Base-by-base conservation (phyloP, 2,329 filamentous ascomycete species). In the Mariannaea elegans region DNA sequence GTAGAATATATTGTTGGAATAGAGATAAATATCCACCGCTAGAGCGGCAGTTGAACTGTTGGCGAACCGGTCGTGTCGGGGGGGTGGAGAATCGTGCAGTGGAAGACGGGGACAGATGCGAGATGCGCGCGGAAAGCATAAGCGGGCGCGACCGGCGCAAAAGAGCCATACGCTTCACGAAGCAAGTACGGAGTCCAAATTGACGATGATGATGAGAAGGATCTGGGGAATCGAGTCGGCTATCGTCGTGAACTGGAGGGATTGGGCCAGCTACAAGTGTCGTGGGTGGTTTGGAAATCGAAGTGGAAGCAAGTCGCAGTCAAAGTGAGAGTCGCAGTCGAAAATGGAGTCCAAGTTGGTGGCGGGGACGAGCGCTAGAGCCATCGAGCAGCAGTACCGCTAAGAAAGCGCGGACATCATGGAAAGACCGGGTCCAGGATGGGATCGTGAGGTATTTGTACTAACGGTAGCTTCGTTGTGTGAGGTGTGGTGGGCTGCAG, bases 61-160 rank as follows among this genome's bases (percentile, higher is more conserved):
- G 56, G 41, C 31, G 39, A 45, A 19, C 42, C 47, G 59, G 38
- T 58, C 47, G 49, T 21, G 38, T 42, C 61, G 60, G 57, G 61
- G 57, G 64, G 58, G 60, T 62, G 59, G 67, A 62, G 60, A n/a
- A 14, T n/a, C 60, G 21, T 39, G 42, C 10, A 39, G 16, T 48
- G 48, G 23, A 45, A 50, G 38, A 42, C 38, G 49, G 44, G n/a
- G 48, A 45, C 12, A 29, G 53, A 41, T 49, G 53, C 54, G 46
- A 50, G 29, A 14, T 32, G 54, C 38, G 36, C 14, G 36, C 18
- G 49, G 49, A 10, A 53, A 16, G 49, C 34, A 36, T 23, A 54
- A 45, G 54, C 54, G 46, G 46, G 36, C n/a, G 29, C 44, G 19
- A 27, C 18, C 18, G 38, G 50, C 49, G 31, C 39, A 49, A 59